phyloP scores from a whole-genome alignment of 2,329 filamentous ascomycete genomes.

The Ophiostoma sp. region DNA sequence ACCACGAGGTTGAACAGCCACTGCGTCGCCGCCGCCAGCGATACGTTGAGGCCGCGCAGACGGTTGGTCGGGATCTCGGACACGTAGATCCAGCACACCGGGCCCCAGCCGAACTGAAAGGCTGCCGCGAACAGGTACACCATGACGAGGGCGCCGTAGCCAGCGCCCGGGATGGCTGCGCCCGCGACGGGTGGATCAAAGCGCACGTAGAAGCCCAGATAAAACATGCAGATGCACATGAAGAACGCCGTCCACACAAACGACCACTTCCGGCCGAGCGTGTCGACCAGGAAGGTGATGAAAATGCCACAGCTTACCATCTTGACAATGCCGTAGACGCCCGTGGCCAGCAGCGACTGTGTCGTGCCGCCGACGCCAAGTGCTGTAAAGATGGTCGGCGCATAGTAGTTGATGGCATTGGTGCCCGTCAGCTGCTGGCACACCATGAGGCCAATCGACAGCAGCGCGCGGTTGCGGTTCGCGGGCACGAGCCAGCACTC shows the following conservation, averaged over 20 bases:
- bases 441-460: constrained; percentile 47
- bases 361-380: constrained; percentile 40
- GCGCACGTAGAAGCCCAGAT: constrained; percentile 56
- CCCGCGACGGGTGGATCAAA: constrained; percentile 35
- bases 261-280: constrained; percentile 49
- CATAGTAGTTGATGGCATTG: constrained; percentile 32
- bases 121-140: constrained; percentile 59
- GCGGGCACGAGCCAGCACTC: constrained; percentile 32
- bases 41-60: constrained; percentile 54
- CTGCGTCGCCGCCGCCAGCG: constrained; percentile 56
- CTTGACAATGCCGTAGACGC: constrained; percentile 59
- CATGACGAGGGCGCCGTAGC: constrained; percentile 51
- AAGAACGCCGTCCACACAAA: constrained; percentile 49
- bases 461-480: constrained; percentile 46
- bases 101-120: constrained; percentile 59
- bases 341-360: constrained; percentile 54
- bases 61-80: constrained; percentile 58
- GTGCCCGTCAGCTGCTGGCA: constrained; percentile 49
- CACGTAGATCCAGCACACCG: constrained; percentile 56
- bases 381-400: constrained; percentile 32
- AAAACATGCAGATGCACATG: constrained; percentile 46
- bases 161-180: constrained; percentile 43
- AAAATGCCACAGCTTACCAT: constrained; percentile 52
- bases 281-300: constrained; percentile 54
- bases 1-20: constrained; percentile 63